Evolutionary conservation across 352 stramenopile genomes (phyloP).

Genomic region (Lagenidium giganteum): DNA sequence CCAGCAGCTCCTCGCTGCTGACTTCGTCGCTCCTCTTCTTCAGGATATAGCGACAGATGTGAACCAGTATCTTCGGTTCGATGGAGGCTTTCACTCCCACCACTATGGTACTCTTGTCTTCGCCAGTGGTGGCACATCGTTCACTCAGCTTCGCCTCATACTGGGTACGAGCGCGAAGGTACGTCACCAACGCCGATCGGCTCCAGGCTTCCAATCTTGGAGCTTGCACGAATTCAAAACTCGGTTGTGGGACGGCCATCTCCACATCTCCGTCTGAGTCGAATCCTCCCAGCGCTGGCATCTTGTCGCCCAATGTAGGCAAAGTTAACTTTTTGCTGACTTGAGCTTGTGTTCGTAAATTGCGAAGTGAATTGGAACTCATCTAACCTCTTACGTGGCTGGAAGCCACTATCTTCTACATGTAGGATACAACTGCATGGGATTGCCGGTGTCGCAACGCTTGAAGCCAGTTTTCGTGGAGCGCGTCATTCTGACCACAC

Average conservation of each 20-base stretch:
- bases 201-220: neutral
- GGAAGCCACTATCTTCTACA: too few species aligned
- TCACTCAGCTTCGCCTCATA: slow-evolving; percentile 2
- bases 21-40: slow-evolving; percentile 7
- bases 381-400: too few species aligned
- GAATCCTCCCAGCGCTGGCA: too few species aligned
- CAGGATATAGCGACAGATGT: slow-evolving; percentile 14
- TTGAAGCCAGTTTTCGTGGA: too few species aligned
- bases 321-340: too few species aligned
- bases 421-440: too few species aligned
- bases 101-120: too few species aligned
- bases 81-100: neutral
- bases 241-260: neutral
- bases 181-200: neutral
- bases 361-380: too few species aligned
- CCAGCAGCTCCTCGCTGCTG: slow-evolving; percentile 5
- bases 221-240: neutral
- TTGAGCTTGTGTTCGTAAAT: too few species aligned
- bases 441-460: too few species aligned
- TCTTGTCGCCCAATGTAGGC: too few species aligned
- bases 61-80: neutral
- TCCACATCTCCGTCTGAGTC: slow-evolving; percentile 1
- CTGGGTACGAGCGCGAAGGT: neutral
- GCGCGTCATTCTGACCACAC: too few species aligned
- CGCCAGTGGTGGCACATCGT: neutral